phyloP scores from a whole-genome alignment of 352 stramenopile species.

The Phytophthora pinifolia region DNA sequence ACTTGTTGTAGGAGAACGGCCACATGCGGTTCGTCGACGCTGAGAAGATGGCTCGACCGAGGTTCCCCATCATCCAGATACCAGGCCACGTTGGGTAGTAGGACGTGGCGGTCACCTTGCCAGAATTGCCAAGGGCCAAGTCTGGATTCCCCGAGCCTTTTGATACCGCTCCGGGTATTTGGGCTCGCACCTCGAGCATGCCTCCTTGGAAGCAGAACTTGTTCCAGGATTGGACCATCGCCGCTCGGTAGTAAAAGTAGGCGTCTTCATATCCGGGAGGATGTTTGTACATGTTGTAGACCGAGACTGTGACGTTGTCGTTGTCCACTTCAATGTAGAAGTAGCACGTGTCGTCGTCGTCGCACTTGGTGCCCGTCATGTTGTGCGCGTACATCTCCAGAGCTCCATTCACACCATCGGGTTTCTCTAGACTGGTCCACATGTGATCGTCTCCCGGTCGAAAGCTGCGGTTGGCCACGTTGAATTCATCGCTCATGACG shows the following conservation, averaged over 20 bases:
- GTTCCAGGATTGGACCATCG: conserved; percentile 92
- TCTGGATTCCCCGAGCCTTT: conserved; percentile 56
- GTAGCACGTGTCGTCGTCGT: conserved; percentile 48
- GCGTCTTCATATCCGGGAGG: conserved; percentile 48
- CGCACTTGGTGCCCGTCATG: conserved; percentile 54
- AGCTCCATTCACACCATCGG: conserved; percentile 90
- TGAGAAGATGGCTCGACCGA: conserved; percentile 95
- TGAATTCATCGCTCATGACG: conserved; percentile 95
- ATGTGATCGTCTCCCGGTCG: conserved; percentile 91
- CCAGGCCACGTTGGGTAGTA: conserved; percentile 93
- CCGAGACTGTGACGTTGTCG: conserved; percentile 36
- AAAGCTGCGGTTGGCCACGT: conserved; percentile 88
- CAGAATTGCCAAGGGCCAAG: conserved; percentile 43
- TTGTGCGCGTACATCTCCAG: conserved; percentile 92
- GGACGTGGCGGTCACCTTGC: conserved; percentile 48
- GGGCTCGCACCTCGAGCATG: conserved; percentile 91
- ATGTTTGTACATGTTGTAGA: conserved; percentile 63
- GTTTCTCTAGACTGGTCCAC: conserved; percentile 95
- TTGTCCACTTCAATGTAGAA: conserved; percentile 46
- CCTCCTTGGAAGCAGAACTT: conserved; percentile 94
- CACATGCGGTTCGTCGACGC: conserved; percentile 94
- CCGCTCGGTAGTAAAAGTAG: conserved; percentile 62
- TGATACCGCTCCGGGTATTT: conserved; percentile 79
- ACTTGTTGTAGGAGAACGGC: conserved; percentile 95
- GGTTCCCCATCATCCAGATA: conserved; percentile 97